Evolutionary conservation across 257 asterid species (phyloP).

Genomic region (Plantago ovata): DNA sequence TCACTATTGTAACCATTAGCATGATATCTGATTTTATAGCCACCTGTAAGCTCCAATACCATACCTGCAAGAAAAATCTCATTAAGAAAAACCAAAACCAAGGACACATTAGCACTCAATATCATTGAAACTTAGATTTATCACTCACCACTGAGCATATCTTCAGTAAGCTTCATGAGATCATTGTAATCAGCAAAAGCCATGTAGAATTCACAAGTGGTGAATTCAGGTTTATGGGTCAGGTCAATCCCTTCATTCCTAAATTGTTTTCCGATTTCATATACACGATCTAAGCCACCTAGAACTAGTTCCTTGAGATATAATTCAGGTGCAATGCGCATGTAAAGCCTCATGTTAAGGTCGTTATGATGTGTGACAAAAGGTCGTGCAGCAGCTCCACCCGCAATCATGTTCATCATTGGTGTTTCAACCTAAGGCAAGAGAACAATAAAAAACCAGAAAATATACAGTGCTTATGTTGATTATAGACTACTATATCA

Average conservation of each 20-base stretch:
- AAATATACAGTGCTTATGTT: slow-evolving; percentile 5
- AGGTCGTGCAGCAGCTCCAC: slow-evolving; percentile 86
- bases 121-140: slow-evolving; percentile 24
- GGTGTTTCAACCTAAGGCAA: slow-evolving; percentile 84
- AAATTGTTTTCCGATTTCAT: slow-evolving; percentile 90
- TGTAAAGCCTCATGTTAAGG: slow-evolving; percentile 65
- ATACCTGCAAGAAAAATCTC: slow-evolving; percentile 43
- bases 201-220: slow-evolving; percentile 93
- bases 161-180: slow-evolving; percentile 75
- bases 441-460: slow-evolving; percentile 1
- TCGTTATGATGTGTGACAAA: slow-evolving; percentile 90
- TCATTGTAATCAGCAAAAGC: slow-evolving; percentile 88
- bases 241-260: slow-evolving; percentile 91
- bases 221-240: slow-evolving; percentile 94
- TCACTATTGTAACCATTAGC: slow-evolving; percentile 75
- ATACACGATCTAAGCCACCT: slow-evolving; percentile 89
- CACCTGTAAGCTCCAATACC: slow-evolving; percentile 90
- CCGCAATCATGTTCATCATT: slow-evolving; percentile 86
- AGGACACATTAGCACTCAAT: background rate
- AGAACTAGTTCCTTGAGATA: slow-evolving; percentile 81
- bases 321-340: slow-evolving; percentile 92
- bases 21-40: slow-evolving; percentile 73
- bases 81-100: background rate
- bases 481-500: background rate
- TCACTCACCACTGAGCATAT: slow-evolving; percentile 60